Evolutionary conservation across 1,284 basidiomycete genomes (phyloP).

Genomic region (Gyrodon tennesseensis): DNA sequence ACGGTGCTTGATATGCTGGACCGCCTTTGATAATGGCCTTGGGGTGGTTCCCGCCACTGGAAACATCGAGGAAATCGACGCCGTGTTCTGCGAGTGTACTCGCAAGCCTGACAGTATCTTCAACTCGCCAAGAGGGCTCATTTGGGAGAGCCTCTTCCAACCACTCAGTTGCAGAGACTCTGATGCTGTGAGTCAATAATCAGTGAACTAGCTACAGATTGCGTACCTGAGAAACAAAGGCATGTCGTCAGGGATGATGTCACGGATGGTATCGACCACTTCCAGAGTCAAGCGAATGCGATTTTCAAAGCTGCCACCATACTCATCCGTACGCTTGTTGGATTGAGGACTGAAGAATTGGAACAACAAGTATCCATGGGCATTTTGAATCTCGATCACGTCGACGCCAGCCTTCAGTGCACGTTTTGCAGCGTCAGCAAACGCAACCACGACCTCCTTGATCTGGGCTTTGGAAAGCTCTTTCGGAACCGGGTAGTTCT

Average conservation of each 20-base stretch:
- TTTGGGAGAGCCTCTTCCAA: conserved; percentile 54
- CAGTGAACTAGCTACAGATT: conserved; percentile 33
- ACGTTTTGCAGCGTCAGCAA: conserved; percentile 58
- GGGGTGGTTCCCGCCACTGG: conserved; percentile 59
- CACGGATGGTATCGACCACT: conserved; percentile 56
- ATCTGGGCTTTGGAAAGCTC: conserved; percentile 59
- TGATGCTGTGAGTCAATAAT: conserved; percentile 30
- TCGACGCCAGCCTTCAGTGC: conserved; percentile 61
- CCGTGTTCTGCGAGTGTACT: conserved; percentile 57
- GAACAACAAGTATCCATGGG: conserved; percentile 65
- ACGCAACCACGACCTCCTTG: conserved; percentile 59
- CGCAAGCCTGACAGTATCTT: conserved; percentile 60
- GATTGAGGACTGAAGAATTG: conserved; percentile 60
- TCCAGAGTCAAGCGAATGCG: conserved; percentile 62
- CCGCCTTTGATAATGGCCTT: conserved; percentile 52
- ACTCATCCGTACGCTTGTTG: conserved; percentile 71
- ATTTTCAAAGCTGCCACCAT: conserved; percentile 75
- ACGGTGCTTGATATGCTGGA: conserved; percentile 55
- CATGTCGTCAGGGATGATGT: conserved; percentile 57
- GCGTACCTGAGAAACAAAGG: conserved; percentile 69
- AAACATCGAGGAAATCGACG: conserved; percentile 67
- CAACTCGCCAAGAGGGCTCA: conserved; percentile 58
- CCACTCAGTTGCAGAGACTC: conserved; percentile 64
- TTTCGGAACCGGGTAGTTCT: conserved; percentile 55
- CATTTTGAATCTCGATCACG: conserved; percentile 66